Evolutionary conservation across 2,329 filamentous ascomycete species (phyloP).

Genomic region (Parascedosporium putredinis): DNA sequence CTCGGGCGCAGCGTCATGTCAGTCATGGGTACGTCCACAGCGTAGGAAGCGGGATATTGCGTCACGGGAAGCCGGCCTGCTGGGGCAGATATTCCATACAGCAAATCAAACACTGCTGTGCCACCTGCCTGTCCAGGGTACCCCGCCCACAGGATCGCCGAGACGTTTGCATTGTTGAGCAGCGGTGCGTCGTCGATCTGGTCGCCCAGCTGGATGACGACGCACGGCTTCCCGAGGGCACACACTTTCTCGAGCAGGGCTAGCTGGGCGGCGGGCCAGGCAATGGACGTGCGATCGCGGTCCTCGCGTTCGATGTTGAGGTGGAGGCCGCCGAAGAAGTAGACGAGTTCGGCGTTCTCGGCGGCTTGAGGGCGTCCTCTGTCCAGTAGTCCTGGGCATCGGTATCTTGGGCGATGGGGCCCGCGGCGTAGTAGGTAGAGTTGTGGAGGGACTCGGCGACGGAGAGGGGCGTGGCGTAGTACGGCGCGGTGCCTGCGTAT

Average conservation of each 20-base stretch:
- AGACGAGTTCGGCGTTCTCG: conserved; percentile 35
- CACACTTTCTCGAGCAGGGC: conserved; percentile 32
- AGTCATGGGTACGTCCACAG: conserved; percentile 38
- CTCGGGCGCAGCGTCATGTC: conserved; percentile 44
- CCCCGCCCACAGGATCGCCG: conserved; percentile 44
- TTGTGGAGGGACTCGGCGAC: conserved; percentile 37
- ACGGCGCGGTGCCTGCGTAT: conserved; percentile 33
- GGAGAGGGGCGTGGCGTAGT: conserved; percentile 40
- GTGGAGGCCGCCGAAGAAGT: conserved; percentile 47
- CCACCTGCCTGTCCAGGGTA: conserved; percentile 53
- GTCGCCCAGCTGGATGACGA: conserved; percentile 42
- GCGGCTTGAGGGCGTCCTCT: conserved; percentile 25
- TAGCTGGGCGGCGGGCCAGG: conserved; percentile 41
- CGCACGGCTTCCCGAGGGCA: conserved; percentile 32
- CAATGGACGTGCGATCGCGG: conserved; percentile 37
- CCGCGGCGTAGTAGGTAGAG: conserved; percentile 24
- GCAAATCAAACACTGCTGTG: conserved; percentile 39
- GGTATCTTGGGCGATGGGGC: conserved; percentile 17
- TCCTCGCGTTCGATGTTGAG: conserved; percentile 39
- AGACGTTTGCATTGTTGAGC: conserved; percentile 34
- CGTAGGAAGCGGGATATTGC: conserved; percentile 43
- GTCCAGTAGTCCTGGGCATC: conserved; percentile 22
- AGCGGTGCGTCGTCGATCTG: conserved; percentile 42
- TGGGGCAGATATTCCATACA: conserved; percentile 38
- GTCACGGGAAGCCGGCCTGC: conserved; percentile 45